Evolutionary conservation across 176 grass and related monocot species (phyloP).

Genomic region (Oryza officinalis): DNA sequence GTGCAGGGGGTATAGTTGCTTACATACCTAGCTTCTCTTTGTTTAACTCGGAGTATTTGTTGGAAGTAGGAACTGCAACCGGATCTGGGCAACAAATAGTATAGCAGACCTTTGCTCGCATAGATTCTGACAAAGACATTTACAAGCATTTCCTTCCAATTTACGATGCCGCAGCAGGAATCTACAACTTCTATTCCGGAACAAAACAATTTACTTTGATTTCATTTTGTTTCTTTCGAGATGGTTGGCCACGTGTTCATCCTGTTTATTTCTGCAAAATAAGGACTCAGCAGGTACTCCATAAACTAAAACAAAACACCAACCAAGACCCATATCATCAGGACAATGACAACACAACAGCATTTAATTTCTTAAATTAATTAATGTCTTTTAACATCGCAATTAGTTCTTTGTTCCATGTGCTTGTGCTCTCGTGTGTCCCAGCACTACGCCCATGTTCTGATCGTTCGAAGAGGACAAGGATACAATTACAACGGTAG

Average conservation of each 20-base stretch:
- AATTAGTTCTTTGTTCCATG: background rate
- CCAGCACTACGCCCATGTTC: slow-evolving; percentile 8
- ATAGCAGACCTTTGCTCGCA: slow-evolving; percentile 19
- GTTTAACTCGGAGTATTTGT: slow-evolving; percentile 13
- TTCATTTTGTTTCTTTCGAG: slow-evolving; percentile 24
- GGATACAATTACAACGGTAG: slow-evolving; percentile 35
- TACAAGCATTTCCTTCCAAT: slow-evolving; percentile 1
- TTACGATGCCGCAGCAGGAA: slow-evolving; percentile 3
- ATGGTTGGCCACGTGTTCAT: background rate
- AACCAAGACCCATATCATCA: background rate
- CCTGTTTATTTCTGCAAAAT: slow-evolving; percentile 1
- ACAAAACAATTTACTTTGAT: slow-evolving; percentile 13
- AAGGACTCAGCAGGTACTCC: too few species aligned
- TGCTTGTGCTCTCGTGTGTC: slow-evolving; percentile 28
- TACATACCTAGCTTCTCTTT: background rate
- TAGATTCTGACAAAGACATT: slow-evolving; percentile 24
- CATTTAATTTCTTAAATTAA: background rate
- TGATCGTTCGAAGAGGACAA: slow-evolving; percentile 32
- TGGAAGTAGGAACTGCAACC: slow-evolving; percentile 22
- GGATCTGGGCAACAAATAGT: slow-evolving; percentile 30
- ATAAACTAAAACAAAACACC: background rate
- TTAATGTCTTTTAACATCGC: background rate
- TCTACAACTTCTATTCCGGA: slow-evolving; percentile 50
- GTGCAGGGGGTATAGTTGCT: background rate
- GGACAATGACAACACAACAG: slow-evolving; percentile 3